Conservation (phyloP, 805 yeast genomes). For the Candida ulmi region DNA sequence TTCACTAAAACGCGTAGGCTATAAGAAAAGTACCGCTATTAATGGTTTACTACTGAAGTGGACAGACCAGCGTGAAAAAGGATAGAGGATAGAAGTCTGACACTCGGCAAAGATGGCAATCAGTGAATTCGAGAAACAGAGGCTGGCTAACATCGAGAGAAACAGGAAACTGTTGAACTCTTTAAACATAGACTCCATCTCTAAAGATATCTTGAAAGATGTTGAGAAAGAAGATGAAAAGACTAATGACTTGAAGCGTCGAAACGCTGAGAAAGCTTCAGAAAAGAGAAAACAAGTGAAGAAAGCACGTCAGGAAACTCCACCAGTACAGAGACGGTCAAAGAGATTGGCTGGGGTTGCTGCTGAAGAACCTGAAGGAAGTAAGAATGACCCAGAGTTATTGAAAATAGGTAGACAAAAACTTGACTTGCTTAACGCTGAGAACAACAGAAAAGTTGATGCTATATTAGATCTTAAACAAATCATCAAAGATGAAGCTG, state of each 20-base stretch:
- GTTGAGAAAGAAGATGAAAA: conserved; percentile 29
- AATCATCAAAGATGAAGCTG: conserved; percentile 38
- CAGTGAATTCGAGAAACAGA: conserved; percentile 64
- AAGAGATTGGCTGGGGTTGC: conserved; percentile 71
- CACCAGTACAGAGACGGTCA: conserved; percentile 41
- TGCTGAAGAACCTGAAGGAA: background rate
- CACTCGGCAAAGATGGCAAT: no score
- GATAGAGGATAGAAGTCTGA: no score
- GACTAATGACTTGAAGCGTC: conserved; percentile 10
- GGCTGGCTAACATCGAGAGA: conserved; percentile 76
- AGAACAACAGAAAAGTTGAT: conserved; percentile 36
- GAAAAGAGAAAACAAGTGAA: conserved; percentile 17
- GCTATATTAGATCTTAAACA: conserved; percentile 66
- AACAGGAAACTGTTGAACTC: conserved; percentile 71
- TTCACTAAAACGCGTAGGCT: no score
- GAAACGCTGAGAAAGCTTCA: conserved; percentile 5
- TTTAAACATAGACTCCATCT: conserved; percentile 58
- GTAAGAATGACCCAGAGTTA: no score
- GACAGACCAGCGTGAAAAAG: no score
- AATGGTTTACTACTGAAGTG: no score
- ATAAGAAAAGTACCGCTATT: no score
- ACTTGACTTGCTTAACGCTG: background rate
- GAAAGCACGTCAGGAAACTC: background rate
- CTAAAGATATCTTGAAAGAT: conserved; percentile 47
- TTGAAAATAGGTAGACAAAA: no score